phyloP scores from a whole-genome alignment of 2,329 filamentous ascomycete genomes.

The Botrytis paeoniae region DNA sequence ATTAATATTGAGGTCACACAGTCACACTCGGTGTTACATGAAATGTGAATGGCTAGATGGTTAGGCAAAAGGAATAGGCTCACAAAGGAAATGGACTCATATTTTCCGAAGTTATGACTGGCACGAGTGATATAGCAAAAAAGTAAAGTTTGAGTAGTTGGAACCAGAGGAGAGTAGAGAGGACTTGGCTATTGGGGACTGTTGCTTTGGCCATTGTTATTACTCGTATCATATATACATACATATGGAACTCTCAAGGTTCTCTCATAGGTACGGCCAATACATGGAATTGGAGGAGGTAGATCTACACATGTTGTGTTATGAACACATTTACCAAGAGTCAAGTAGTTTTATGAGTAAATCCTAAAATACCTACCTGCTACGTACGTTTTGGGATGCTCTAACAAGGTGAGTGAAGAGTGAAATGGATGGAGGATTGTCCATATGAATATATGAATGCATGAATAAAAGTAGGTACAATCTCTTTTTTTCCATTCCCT shows the following conservation, averaged over 20 bases:
- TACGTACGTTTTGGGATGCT: not conserved
- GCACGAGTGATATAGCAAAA: not conserved
- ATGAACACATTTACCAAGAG: not conserved
- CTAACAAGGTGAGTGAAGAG: not conserved
- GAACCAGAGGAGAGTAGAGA: not conserved
- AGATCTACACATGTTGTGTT: not conserved
- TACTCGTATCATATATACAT: not conserved
- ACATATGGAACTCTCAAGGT: not conserved
- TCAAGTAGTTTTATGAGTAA: not conserved
- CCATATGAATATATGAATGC: not conserved
- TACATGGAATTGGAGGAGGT: not conserved
- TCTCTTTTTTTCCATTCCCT: not conserved
- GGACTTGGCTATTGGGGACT: not conserved
- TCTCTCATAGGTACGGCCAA: not conserved
- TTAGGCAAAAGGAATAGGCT: not conserved
- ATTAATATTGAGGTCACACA: not conserved
- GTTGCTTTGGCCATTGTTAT: not conserved
- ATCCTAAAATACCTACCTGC: not conserved
- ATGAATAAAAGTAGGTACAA: not conserved
- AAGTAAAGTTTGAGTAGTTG: not conserved
- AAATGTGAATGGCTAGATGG: slow-evolving; percentile 5
- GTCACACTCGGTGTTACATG: not conserved
- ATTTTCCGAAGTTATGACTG: not conserved
- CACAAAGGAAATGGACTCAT: not conserved
- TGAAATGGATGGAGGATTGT: not conserved